A percentile compares a stretch with the other conserved stretches of the same genome.
Conservation (phyloP, 2,329 filamentous ascomycete genomes). For the Fusarium sp. region DNA sequence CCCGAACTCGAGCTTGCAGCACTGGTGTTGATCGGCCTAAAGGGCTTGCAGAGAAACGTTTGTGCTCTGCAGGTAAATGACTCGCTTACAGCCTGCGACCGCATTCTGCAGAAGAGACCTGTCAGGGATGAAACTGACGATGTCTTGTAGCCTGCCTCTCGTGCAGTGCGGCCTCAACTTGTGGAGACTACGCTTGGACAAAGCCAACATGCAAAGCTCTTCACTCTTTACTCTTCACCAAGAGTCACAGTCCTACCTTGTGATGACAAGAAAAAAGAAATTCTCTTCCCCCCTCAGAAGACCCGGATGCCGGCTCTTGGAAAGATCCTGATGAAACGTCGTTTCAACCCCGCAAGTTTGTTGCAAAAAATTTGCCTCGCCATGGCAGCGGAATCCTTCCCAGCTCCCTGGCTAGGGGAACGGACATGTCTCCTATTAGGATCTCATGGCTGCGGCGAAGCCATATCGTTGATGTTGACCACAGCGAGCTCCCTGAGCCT, state of each 20-base stretch:
- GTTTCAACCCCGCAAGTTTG: constrained; percentile 36
- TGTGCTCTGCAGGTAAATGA: constrained; percentile 1
- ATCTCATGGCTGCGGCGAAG: constrained; percentile 22
- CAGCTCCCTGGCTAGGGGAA: constrained; percentile 24
- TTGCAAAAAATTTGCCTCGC: constrained; percentile 15
- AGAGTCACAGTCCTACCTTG: neutral
- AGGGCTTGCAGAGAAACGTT: constrained; percentile 14
- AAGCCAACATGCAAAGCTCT: neutral
- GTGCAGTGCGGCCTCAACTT: neutral
- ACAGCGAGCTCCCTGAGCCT: constrained; percentile 13
- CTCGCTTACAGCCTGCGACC: neutral
- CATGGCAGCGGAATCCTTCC: constrained; percentile 17
- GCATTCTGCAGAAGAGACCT: neutral
- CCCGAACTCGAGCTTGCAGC: neutral
- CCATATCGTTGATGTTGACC: constrained; percentile 20
- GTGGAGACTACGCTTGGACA: constrained; percentile 6
- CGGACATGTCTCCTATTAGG: constrained; percentile 26
- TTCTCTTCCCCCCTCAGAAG: neutral
- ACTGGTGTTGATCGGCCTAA: constrained; percentile 12
- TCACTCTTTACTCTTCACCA: neutral
- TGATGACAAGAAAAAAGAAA: neutral
- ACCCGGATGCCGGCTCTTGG: neutral
- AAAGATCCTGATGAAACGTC: constrained; percentile 28
- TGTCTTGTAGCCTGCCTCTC: neutral
- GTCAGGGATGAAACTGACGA: neutral